phyloP scores from a whole-genome alignment of 2,329 filamentous ascomycete species.

The Exserohilum rostratum region DNA sequence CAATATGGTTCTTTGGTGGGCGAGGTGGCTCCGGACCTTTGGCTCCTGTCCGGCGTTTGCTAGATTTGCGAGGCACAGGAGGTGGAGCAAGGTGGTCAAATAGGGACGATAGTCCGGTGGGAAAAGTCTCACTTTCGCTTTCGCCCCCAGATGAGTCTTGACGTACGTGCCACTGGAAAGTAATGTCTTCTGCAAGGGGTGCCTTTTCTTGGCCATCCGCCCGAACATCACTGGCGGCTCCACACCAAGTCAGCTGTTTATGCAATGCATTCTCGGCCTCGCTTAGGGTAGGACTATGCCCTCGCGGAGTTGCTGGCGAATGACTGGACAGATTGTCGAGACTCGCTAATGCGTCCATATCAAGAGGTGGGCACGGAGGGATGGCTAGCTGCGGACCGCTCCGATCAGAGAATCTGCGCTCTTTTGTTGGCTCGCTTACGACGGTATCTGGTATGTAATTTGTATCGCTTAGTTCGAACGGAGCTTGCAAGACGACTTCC shows the following conservation, averaged over 20 bases:
- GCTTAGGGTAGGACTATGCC: constrained; percentile 53
- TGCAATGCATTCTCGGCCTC: constrained; percentile 52
- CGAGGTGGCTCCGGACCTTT: constrained; percentile 29
- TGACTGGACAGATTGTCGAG: constrained; percentile 26
- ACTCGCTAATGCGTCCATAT: constrained; percentile 33
- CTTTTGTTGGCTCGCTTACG: constrained; percentile 21
- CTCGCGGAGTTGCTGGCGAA: constrained; percentile 12
- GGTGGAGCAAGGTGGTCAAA: constrained; percentile 19
- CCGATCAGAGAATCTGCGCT: constrained; percentile 30
- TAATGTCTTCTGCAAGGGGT: constrained; percentile 31
- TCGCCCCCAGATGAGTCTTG: constrained; percentile 6
- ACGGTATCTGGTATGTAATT: constrained; percentile 15
- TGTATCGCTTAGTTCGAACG: constrained; percentile 25
- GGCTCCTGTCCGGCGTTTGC: constrained; percentile 46
- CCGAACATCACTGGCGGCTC: constrained; percentile 45
- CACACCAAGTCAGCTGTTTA: constrained; percentile 41
- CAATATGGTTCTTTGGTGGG: constrained; percentile 40
- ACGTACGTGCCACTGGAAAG: constrained; percentile 28
- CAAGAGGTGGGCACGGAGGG: constrained; percentile 23
- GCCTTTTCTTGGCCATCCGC: constrained; percentile 40
- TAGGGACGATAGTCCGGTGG: constrained; percentile 16
- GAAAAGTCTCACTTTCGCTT: constrained; percentile 10
- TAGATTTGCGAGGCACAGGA: constrained; percentile 51
- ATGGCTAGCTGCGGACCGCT: constrained; percentile 22
- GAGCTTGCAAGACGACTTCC: constrained; percentile 34